phyloP scores from a whole-genome alignment of 257 asterid genomes.

The Fraxinus americana region DNA sequence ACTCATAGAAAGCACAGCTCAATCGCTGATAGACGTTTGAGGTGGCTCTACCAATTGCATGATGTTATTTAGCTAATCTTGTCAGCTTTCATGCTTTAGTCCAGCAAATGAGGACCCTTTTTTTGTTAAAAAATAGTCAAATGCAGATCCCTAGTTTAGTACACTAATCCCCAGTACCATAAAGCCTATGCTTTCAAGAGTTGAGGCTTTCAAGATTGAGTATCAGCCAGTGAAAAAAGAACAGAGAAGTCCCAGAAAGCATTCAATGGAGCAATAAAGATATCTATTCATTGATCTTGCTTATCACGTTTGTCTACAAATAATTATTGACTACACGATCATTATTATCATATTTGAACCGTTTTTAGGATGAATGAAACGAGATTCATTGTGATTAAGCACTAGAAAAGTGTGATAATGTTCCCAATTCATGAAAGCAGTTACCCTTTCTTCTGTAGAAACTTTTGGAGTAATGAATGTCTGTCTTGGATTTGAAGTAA shows the following conservation, averaged over 20 bases:
- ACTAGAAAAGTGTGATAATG: not conserved
- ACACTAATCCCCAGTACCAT: conserved; percentile 38
- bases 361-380: too few species aligned
- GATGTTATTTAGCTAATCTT: conserved; percentile 5
- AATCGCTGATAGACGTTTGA: conserved; percentile 38
- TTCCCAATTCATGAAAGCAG: not conserved
- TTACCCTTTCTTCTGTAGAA: not conserved
- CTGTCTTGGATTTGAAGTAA: conserved; percentile 23
- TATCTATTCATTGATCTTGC: conserved; percentile 23
- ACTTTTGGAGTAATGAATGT: conserved; percentile 29
- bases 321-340: not conserved
- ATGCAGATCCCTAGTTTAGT: conserved; percentile 27
- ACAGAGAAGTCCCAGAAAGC: conserved; percentile 22
- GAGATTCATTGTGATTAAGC: too few species aligned
- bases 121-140: conserved; percentile 25
- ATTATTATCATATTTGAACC: too few species aligned
- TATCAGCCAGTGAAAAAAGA: conserved; percentile 30
- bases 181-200: conserved; percentile 10
- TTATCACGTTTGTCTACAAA: conserved; percentile 17
- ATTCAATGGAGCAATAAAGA: conserved; percentile 33
- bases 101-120: conserved; percentile 24
- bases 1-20: conserved; percentile 22
- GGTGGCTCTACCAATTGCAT: conserved; percentile 21
- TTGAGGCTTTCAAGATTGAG: conserved; percentile 11
- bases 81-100: conserved; percentile 21